Base-by-base conservation (phyloP, 1,139 yeast species). In the Hyphopichia pseudoburtonii region DNA sequence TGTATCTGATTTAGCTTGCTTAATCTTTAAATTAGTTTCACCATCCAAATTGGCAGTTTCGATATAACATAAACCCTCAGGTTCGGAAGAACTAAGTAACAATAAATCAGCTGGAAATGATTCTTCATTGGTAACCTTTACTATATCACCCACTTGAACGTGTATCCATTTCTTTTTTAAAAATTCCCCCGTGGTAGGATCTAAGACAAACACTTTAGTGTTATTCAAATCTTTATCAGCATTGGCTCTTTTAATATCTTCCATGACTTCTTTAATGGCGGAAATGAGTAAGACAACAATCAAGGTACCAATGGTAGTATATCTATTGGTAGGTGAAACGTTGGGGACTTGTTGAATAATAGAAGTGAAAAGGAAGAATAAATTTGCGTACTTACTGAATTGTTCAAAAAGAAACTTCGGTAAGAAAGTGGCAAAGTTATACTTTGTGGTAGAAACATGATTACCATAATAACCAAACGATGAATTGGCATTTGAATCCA, bases 11-110 rank as follows among this genome's bases (percentile, higher is more conserved):
- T 76, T 74, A 1, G 96, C 81, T 57, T 94, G 97, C 54, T 94
- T 94, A 53, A 94, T 92, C 56, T 94, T 94, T 52, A 94, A 73
- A 56, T 94, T 94, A 0, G 99, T 94, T 60, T 94, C 99, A 42
- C 99, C 99, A 60, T 94, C 99, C 46, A 94, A 70, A 54, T 94
- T 94, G 1, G 98, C 96, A 1, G 99, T 94, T 63, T 94, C 99
- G 41, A 92, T 88, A 53, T 94, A 94, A 57, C 98, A 94, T 43
- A 94, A 70, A 5, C 98, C 99, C 62, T 92, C 97, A 0, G 99
- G 98, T 58, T 94, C 99, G 0, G 97, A 90, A 1, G 97, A 88
- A 25, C 95, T 82, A 32, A 94, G 57, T 17, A 94, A 63, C 11
- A 92, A 71, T 40, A 94, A 55, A 66, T 94, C 99, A 0, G 98